These are phyloP conservation scores for Nannochloris sp. DNA, from an alignment of 139 green algal species.

Conservation along the genomic window DNA sequence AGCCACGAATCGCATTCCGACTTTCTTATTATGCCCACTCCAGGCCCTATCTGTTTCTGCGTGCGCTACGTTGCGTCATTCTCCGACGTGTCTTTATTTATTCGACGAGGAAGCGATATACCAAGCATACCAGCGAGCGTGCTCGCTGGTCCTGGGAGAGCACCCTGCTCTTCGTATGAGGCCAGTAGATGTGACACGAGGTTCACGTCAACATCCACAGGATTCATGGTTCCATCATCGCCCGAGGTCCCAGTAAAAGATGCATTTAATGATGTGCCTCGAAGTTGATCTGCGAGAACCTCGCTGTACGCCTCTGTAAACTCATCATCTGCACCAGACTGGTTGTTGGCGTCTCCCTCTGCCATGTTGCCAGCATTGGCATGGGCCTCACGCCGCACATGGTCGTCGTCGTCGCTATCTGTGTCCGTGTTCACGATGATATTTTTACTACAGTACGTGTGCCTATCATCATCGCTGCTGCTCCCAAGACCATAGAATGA, in stretches of 20 bases:
- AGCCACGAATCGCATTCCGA: no score
- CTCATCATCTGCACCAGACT: background rate
- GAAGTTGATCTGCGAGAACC: conserved; percentile 42
- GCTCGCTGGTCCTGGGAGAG: conserved; percentile 62
- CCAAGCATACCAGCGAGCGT: conserved; percentile 63
- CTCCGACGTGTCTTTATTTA: background rate
- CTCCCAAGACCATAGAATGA: conserved; percentile 27
- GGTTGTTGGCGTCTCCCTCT: background rate
- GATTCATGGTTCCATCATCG: conserved; percentile 2
- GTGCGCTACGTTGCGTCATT: background rate
- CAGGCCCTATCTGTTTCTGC: background rate
- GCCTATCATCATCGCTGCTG: background rate
- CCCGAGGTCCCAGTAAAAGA: conserved; percentile 25
- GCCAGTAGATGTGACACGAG: conserved; percentile 60
- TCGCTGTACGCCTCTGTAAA: conserved; percentile 49
- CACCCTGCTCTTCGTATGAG: conserved; percentile 56
- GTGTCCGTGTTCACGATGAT: conserved; percentile 22
- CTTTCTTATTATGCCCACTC: no score
- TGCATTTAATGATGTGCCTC: conserved; percentile 24
- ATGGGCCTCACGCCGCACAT: background rate
- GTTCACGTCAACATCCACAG: conserved; percentile 66
- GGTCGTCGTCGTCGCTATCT: conserved; percentile 34
- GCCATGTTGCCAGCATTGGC: no score
- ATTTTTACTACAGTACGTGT: background rate
- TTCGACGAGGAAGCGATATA: conserved; percentile 38